These are phyloP conservation scores for Suillus paluster DNA, from an alignment of 768 basidiomycete genomes.

Conservation along the genomic window DNA sequence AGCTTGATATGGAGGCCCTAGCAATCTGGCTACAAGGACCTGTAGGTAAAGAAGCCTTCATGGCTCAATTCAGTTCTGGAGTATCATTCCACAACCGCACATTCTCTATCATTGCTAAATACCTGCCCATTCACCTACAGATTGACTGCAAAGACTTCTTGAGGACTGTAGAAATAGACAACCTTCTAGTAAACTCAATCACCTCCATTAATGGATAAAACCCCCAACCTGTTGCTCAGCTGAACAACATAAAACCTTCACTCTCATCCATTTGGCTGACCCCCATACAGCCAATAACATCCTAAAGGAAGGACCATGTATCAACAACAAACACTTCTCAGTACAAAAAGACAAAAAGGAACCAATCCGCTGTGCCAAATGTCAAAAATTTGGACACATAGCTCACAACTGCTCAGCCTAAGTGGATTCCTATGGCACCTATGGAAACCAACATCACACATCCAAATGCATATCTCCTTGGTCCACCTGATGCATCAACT, in stretches of 20 bases:
- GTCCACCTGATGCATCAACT: too few species aligned
- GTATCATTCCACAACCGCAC: conserved; percentile 5
- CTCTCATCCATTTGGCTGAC: conserved; percentile 23
- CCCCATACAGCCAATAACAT: conserved; percentile 26
- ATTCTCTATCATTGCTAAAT: conserved; percentile 20
- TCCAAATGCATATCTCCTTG: background rate
- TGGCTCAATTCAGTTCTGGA: background rate
- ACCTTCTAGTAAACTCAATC: conserved; percentile 13
- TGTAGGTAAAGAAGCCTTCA: conserved; percentile 6
- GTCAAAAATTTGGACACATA: background rate
- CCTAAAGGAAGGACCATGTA: conserved; percentile 22
- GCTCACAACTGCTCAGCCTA: background rate
- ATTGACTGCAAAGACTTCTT: background rate
- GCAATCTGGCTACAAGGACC: conserved; percentile 22
- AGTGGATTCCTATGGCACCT: conserved; percentile 1
- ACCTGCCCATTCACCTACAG: conserved; percentile 25
- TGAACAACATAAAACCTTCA: conserved; percentile 26
- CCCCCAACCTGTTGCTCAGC: conserved; percentile 7
- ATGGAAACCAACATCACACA: background rate
- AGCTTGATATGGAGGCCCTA: conserved; percentile 13
- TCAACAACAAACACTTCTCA: conserved; percentile 17
- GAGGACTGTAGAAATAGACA: conserved; percentile 15
- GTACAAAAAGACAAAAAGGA: conserved; percentile 16
- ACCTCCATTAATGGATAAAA: conserved; percentile 31
- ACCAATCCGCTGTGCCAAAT: background rate